These are phyloP conservation scores for Haplographium delicatum DNA, from an alignment of 495 filamentous ascomycete species.

Conservation along the genomic window DNA sequence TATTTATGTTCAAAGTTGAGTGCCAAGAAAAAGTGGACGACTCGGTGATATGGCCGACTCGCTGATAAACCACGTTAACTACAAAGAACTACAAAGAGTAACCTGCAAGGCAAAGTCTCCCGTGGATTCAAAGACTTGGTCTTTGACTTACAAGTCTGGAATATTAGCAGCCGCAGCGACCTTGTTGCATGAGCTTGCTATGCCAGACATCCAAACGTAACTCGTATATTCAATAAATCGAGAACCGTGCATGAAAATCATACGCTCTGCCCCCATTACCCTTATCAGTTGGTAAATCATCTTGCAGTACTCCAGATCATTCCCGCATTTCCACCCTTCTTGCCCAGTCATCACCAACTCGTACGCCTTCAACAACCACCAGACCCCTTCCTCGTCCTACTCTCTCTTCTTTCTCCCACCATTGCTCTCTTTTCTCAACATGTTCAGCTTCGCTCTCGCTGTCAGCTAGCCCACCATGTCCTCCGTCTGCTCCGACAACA, in stretches of 20 bases:
- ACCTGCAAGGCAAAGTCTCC: too few species aligned
- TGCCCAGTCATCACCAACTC: conserved; percentile 78
- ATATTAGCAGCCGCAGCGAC: too few species aligned
- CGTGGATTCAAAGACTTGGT: background rate
- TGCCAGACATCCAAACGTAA: background rate
- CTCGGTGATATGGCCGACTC: too few species aligned
- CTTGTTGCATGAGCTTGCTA: background rate
- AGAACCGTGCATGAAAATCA: conserved; percentile 17
- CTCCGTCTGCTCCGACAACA: conserved; percentile 79
- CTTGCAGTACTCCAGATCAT: conserved; percentile 34
- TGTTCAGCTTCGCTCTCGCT: conserved; percentile 77
- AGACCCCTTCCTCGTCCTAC: conserved; percentile 83
- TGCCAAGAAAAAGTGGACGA: too few species aligned
- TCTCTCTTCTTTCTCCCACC: conserved; percentile 79
- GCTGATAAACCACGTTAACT: too few species aligned
- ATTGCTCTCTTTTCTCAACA: conserved; percentile 55
- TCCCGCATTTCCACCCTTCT: conserved; percentile 67
- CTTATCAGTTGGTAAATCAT: background rate
- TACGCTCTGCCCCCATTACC: background rate
- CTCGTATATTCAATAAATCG: conserved; percentile 18
- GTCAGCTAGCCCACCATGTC: conserved; percentile 80
- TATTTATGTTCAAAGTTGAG: too few species aligned
- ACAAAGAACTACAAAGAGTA: background rate
- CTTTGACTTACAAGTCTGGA: background rate
- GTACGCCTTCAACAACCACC: conserved; percentile 73